Base-by-base conservation (phyloP, 1,139 yeast species). In the Magnusiomyces magnusii region DNA sequence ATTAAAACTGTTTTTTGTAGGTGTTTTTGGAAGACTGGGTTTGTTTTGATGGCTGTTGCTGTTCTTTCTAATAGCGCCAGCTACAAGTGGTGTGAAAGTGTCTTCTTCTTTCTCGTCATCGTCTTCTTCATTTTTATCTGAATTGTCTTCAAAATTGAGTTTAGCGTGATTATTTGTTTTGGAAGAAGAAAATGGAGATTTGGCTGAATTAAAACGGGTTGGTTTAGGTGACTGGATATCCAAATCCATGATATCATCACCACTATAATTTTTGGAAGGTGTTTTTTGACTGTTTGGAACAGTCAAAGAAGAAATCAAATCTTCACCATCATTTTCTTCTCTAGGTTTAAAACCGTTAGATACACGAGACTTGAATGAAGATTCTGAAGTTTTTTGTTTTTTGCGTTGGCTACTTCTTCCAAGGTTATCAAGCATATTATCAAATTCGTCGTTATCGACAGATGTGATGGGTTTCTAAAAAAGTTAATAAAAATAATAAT, bases 361-460 rank as follows among this genome's bases (percentile, higher is more conserved):
- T 3, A 39, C 7, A 17, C 44, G 44, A 15, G 44, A 39, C 19
- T 39, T 39, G 44, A 39, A 39, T 19, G 44, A 39, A 19, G 44
- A 39, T 39, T 39, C 44, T 9, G 44, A 15, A 15, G 44, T 39
- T 39, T 39, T 39, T 39, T 39, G 44, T 19, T 39, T 44, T 17
- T 44, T 44, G 27, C 49, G 49, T 9, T 13, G 21, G 7, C 19
- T 23, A 44, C 5, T 44, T 5, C 24, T 21, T 23, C 47, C 54
- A 21, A 62, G 53, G 19, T 57, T 57, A 3, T 58, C 56, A 21
- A 58, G 56, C 55, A 59, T 47, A 19, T 55, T 53, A 19, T 58
- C 60, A 17, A 61, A 34, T 13, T 57, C 61, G 23, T 54, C 62
- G 54, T 61, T 51, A 49, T 61, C 61, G 21, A 54, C 54, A 19